Percentiles rank a stretch among this genome's conserved stretches.
Evolutionary conservation across 148 eudicot genomes (phyloP).

Genomic region (Amaranthus palmeri): DNA sequence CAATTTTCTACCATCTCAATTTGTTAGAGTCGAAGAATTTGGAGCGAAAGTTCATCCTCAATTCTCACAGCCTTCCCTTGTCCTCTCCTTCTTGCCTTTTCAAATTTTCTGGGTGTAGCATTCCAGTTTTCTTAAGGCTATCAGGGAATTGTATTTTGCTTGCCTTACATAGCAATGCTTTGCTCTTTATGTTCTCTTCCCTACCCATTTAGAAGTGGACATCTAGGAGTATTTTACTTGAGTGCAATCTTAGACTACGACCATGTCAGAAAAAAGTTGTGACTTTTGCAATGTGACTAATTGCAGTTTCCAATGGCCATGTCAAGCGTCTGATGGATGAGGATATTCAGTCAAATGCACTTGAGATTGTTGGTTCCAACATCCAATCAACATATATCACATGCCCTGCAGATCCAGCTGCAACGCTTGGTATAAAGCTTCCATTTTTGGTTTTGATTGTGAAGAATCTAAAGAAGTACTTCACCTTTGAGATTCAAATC

Average conservation of each 20-base stretch:
- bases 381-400: slow-evolving; percentile 91
- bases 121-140: too few relatives aligned
- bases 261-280: slow-evolving; percentile 1
- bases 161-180: neutral
- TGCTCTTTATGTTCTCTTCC: neutral
- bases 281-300: slow-evolving; percentile 2
- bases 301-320: slow-evolving; percentile 89
- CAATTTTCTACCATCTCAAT: too few relatives aligned
- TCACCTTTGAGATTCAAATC: slow-evolving; percentile 96
- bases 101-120: too few relatives aligned
- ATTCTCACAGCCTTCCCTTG: too few relatives aligned
- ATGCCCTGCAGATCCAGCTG: slow-evolving; percentile 95
- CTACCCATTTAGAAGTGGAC: neutral
- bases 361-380: slow-evolving; percentile 90
- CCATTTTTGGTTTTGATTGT: slow-evolving; percentile 92
- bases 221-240: neutral
- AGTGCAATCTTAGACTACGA: neutral
- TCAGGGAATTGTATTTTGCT: neutral
- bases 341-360: slow-evolving; percentile 93
- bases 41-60: too few relatives aligned
- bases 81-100: too few relatives aligned
- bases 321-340: slow-evolving; percentile 87
- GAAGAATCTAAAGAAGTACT: slow-evolving; percentile 90
- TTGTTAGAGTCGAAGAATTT: too few relatives aligned
- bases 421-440: slow-evolving; percentile 95